These are phyloP conservation scores for Grosmannia serpens DNA, from an alignment of 2,329 filamentous ascomycete genomes.

Conservation along the genomic window DNA sequence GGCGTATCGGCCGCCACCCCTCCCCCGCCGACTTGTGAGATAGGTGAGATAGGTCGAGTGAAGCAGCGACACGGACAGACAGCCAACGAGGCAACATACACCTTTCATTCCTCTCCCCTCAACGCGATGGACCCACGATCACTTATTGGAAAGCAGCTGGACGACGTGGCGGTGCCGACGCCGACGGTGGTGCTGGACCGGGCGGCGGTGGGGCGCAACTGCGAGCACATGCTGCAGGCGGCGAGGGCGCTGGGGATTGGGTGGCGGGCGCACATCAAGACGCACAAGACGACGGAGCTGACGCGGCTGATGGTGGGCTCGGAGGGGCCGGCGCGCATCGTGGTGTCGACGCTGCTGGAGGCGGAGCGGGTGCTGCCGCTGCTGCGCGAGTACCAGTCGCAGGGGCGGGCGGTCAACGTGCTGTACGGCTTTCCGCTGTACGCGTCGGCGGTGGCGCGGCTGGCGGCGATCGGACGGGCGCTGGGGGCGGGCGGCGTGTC, in stretches of 20 bases:
- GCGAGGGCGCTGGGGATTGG: constrained; percentile 45
- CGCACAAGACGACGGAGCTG: constrained; percentile 47
- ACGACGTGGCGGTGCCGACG: constrained; percentile 44
- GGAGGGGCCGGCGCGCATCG: constrained; percentile 39
- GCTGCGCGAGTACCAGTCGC: constrained; percentile 42
- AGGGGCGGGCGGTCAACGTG: constrained; percentile 47
- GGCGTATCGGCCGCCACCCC: neutral
- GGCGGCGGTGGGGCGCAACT: constrained; percentile 55
- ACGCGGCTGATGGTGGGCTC: constrained; percentile 12
- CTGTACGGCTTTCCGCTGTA: constrained; percentile 64
- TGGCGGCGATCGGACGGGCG: constrained; percentile 41
- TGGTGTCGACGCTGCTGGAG: constrained; percentile 66
- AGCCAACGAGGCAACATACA: neutral
- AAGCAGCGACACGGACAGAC: no score
- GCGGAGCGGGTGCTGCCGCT: constrained; percentile 54
- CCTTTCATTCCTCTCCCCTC: neutral
- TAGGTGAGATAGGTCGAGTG: no score
- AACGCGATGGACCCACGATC: constrained; percentile 2
- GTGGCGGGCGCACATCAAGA: constrained; percentile 73
- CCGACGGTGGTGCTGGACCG: constrained; percentile 60
- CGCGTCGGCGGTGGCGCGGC: constrained; percentile 45
- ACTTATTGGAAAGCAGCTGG: constrained; percentile 45
- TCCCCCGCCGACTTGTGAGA: no score
- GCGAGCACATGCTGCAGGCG: constrained; percentile 57
- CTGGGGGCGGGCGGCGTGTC: constrained; percentile 47